Conservation (phyloP, 257 asterid species). For the Solanum tacnaense region DNA sequence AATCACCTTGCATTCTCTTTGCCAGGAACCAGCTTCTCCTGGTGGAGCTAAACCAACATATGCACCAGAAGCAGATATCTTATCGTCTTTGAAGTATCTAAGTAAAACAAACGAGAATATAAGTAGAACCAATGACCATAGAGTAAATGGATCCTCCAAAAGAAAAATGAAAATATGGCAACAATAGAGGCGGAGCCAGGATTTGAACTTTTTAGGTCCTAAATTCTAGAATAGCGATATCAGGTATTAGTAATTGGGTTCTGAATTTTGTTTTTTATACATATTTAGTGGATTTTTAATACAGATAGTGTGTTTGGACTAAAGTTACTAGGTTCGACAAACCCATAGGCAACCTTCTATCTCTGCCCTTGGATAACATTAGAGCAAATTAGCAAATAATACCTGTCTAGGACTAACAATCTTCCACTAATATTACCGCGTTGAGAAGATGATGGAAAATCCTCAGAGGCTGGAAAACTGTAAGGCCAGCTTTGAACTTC, state of each 20-base stretch:
- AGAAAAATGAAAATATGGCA: too few relatives aligned
- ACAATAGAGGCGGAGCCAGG: background rate
- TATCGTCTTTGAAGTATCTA: slow-evolving; percentile 28
- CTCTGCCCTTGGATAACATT: slow-evolving; percentile 35
- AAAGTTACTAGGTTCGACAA: background rate
- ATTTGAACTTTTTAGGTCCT: background rate
- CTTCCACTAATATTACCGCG: slow-evolving; percentile 54
- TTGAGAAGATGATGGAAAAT: slow-evolving; percentile 33
- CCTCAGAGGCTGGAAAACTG: slow-evolving; percentile 44
- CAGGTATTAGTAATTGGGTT: too few relatives aligned
- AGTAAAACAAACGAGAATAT: background rate
- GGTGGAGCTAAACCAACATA: slow-evolving; percentile 56
- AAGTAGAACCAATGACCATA: background rate
- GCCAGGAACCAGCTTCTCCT: slow-evolving; percentile 70
- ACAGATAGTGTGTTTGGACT: background rate
- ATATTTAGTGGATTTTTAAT: background rate
- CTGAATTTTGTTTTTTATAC: too few relatives aligned
- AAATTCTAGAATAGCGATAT: too few relatives aligned
- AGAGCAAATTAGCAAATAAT: slow-evolving; percentile 1
- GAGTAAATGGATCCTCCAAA: background rate
- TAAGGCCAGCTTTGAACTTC: slow-evolving; percentile 67
- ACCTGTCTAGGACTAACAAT: slow-evolving; percentile 51
- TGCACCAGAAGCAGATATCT: slow-evolving; percentile 34
- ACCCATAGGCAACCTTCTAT: slow-evolving; percentile 12
- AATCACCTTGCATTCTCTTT: slow-evolving; percentile 60